A percentile compares a stretch with the other conserved stretches of the same genome.
These are phyloP conservation scores for Pleurotus ostreatus DNA, from an alignment of 768 basidiomycete species.

Conservation along the genomic window DNA sequence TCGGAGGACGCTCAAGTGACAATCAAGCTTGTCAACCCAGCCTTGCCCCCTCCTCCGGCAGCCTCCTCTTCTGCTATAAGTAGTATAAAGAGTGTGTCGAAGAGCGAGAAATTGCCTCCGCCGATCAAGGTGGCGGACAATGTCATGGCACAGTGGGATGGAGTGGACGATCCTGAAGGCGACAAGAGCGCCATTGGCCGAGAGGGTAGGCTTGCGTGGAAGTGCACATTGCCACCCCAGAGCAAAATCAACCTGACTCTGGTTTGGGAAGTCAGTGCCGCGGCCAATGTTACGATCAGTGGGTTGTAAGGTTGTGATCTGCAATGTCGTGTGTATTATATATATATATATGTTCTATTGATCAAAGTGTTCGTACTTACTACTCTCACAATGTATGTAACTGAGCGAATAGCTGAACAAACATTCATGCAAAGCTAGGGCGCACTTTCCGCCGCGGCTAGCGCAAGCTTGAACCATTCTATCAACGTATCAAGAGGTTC, in stretches of 20 bases:
- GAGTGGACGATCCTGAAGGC: neutral
- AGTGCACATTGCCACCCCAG: neutral
- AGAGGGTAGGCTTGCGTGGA: neutral
- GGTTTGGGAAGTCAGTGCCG: neutral
- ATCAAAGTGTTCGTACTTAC: too few species aligned
- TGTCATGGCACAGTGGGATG: neutral
- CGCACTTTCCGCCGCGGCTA: constrained; percentile 64
- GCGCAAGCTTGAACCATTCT: constrained; percentile 54
- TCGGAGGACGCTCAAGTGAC: constrained; percentile 4
- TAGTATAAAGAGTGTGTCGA: neutral
- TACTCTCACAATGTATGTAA: too few species aligned
- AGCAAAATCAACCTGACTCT: constrained; percentile 9
- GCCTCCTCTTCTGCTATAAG: neutral
- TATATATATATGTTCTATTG: too few species aligned
- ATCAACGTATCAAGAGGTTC: constrained; percentile 64
- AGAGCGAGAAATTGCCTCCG: neutral
- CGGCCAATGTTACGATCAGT: neutral
- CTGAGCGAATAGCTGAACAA: too few species aligned
- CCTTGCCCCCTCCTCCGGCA: neutral
- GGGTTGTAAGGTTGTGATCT: neutral
- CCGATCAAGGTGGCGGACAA: neutral
- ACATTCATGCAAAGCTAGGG: too few species aligned
- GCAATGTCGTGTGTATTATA: too few species aligned
- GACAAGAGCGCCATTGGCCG: neutral
- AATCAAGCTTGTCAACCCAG: neutral